A percentile compares a stretch with the other conserved stretches of the same genome.
Evolutionary conservation across 106 monocot genomes (phyloP).

Genomic region (Cymbidium sinense): DNA sequence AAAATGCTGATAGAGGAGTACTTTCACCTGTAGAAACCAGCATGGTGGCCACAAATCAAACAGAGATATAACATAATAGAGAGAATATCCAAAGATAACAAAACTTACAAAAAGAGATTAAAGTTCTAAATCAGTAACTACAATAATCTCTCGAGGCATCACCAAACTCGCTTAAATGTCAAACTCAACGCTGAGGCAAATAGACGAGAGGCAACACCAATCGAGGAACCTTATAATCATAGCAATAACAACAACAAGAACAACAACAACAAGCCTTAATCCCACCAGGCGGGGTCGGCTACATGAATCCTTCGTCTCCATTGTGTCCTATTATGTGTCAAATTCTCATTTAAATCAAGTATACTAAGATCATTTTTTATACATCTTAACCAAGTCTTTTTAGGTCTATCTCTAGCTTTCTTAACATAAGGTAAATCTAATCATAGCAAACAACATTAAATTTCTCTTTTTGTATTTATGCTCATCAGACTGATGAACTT

Average conservation of each 20-base stretch:
- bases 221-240: not conserved
- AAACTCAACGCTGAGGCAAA: not conserved
- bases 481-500: too few relatives aligned
- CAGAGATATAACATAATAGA: not conserved
- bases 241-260: too few relatives aligned
- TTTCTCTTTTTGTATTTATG: too few relatives aligned
- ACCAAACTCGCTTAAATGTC: not conserved
- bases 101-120: not conserved
- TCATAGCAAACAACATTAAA: not conserved
- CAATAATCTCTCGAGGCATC: not conserved
- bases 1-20: conserved; percentile 68
- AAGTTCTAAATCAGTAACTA: not conserved
- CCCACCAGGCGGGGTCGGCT: too few relatives aligned
- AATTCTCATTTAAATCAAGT: too few relatives aligned
- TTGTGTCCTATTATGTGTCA: too few relatives aligned
- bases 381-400: too few relatives aligned
- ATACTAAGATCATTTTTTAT: too few relatives aligned
- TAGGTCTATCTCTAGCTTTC: too few relatives aligned
- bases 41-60: not conserved
- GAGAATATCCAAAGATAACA: not conserved
- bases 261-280: too few relatives aligned
- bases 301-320: too few relatives aligned
- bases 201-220: not conserved
- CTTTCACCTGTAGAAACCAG: conserved; percentile 46
- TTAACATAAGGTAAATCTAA: too few relatives aligned